Conservation (phyloP, 208 protist genomes). For the Leishmania tropica region DNA sequence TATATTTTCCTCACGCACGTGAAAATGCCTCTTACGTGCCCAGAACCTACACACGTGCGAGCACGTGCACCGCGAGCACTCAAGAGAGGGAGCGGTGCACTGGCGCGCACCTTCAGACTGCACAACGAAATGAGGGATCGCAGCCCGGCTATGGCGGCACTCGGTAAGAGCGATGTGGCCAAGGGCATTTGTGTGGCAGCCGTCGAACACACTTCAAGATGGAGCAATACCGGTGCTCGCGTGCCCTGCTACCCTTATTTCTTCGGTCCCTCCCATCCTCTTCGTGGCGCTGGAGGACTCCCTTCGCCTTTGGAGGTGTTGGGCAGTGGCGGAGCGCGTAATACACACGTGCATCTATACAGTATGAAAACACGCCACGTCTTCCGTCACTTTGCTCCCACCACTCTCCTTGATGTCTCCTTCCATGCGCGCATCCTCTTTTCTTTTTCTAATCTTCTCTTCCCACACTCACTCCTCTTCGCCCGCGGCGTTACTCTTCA, state of each 20-base stretch:
- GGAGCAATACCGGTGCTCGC: not conserved
- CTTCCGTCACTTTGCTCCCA: not conserved
- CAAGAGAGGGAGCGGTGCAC: not conserved
- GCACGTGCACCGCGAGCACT: not conserved
- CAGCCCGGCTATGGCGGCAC: not conserved
- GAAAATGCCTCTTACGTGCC: not conserved
- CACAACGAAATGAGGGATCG: not conserved
- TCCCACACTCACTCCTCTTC: not conserved
- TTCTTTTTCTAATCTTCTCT: not conserved
- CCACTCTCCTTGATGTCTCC: not conserved
- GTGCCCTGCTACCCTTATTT: not conserved
- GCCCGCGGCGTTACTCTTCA: not conserved
- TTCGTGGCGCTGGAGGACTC: not conserved
- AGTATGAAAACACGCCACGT: not conserved
- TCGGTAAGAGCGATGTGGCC: not conserved
- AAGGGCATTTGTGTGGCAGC: not conserved
- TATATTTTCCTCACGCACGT: not conserved
- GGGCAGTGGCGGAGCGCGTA: not conserved
- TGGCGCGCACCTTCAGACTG: not conserved
- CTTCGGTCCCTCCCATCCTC: not conserved
- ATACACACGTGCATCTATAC: not conserved
- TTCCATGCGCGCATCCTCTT: not conserved
- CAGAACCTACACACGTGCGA: not conserved
- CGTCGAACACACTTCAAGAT: not conserved
- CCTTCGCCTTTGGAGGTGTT: not conserved